phyloP scores from a whole-genome alignment of 2,329 filamentous ascomycete species.

The Colletotrichum liaoningense region DNA sequence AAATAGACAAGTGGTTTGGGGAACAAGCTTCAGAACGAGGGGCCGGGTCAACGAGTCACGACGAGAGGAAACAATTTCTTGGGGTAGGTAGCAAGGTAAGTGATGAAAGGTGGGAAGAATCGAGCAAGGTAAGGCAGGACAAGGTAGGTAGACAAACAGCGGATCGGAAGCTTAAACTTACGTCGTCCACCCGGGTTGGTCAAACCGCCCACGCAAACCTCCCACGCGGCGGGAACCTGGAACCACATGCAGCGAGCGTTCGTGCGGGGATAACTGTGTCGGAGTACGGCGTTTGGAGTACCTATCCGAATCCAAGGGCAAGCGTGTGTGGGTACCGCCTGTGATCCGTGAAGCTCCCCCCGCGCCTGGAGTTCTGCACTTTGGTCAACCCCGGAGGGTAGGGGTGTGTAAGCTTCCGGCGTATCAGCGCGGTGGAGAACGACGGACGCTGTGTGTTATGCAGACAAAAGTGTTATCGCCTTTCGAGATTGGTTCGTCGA shows the following conservation, averaged over 20 bases:
- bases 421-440: conserved; percentile 27
- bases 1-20: background rate
- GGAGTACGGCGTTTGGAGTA: background rate
- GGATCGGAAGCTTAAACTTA: conserved; percentile 30
- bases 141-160: background rate
- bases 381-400: conserved; percentile 3
- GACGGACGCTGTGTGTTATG: background rate
- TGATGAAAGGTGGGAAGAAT: background rate
- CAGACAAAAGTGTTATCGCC: background rate
- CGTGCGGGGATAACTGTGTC: background rate
- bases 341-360: background rate
- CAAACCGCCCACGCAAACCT: background rate
- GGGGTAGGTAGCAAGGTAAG: background rate
- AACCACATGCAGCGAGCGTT: background rate
- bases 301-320: background rate
- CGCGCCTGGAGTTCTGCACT: no score
- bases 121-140: background rate
- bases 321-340: background rate
- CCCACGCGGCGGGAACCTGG: background rate
- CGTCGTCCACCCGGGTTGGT: conserved; percentile 25
- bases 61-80: background rate
- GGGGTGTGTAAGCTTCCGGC: conserved; percentile 18
- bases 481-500: no score
- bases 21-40: background rate
- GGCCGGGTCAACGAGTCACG: background rate